Conservation (phyloP, 2,329 filamentous ascomycete species). For the Tolypocladium pustulatum region DNA sequence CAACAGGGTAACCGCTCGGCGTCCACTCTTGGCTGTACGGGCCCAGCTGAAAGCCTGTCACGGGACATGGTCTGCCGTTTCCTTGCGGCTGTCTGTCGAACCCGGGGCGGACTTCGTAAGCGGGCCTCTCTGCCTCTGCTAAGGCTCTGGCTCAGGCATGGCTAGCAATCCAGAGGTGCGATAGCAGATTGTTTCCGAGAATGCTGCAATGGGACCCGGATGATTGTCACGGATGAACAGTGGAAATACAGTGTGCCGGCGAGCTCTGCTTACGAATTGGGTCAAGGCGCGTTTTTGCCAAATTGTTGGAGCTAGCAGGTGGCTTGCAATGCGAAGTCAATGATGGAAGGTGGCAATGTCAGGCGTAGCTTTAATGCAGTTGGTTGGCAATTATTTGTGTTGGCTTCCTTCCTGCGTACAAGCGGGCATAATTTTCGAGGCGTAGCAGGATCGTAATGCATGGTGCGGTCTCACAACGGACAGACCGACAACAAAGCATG, state of each 20-base stretch:
- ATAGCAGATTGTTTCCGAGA: background rate
- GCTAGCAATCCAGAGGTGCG: background rate
- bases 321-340: background rate
- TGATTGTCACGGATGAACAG: background rate
- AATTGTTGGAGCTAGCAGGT: background rate
- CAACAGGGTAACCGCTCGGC: background rate
- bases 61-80: background rate
- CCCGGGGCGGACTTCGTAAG: background rate
- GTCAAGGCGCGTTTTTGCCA: background rate
- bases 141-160: background rate
- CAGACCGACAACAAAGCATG: background rate
- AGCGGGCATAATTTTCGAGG: background rate
- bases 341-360: background rate
- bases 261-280: background rate
- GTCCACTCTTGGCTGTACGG: background rate
- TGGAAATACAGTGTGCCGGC: background rate
- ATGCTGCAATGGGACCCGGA: background rate
- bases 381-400: background rate
- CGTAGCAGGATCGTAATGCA: background rate
- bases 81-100: background rate
- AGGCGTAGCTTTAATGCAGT: background rate
- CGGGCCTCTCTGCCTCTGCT: background rate
- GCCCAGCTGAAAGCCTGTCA: background rate
- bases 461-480: background rate
- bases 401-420: background rate